Evolutionary conservation across 306 rosid genomes (phyloP), one percentile per base, ranked within the genome.

Genomic region (Castanospermum australe): DNA sequence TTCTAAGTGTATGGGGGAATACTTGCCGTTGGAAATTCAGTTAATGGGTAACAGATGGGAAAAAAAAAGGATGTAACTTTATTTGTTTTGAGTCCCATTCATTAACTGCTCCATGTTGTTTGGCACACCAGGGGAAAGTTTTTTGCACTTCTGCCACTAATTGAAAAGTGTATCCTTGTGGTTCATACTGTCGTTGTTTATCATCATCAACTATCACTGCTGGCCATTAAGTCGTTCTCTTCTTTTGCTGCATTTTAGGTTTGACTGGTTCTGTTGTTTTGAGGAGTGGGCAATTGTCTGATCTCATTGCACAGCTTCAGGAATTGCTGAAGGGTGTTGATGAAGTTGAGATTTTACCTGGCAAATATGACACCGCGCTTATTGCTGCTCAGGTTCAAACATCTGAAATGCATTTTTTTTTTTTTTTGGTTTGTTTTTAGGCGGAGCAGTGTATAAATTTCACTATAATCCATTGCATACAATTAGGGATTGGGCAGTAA

Each of bases 181-280:
- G 62, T 79, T 68, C 13, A 44, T 65, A 2, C n/a, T 5, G 8
- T 14, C 24, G 15, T 38, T 71, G 32, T 36, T 47, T 15, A 59
- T 52, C 12, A 20, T 5, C 5, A 60, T 17, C 69, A 57, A 79
- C 25, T 41, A 5, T 28, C 32, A 28, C 3, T 28, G 32, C 32
- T 28, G 32, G 32, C 32, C 50, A n/a, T 50, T 57, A 41, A 67
- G 15, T 22, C 33, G 7, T 66, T 25, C 12, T 57, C 2, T 56
- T 47, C 5, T 32, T 61, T 41, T 18, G 14, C 20, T 81, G 77
- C 22, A 5, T 42, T 76, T 63, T 28, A 93, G 98, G 98, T 61
- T 84, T 91, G 89, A 90, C 94, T 61, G 85, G 93, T 75, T 89
- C 93, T 24, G 78, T 93, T 85, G 82, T 93, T 75, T 84, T 93